A percentile compares a stretch with the other conserved stretches of the same genome.
Conservation (phyloP, 768 basidiomycete genomes). For the Rubroboletus pulcherrimus region DNA sequence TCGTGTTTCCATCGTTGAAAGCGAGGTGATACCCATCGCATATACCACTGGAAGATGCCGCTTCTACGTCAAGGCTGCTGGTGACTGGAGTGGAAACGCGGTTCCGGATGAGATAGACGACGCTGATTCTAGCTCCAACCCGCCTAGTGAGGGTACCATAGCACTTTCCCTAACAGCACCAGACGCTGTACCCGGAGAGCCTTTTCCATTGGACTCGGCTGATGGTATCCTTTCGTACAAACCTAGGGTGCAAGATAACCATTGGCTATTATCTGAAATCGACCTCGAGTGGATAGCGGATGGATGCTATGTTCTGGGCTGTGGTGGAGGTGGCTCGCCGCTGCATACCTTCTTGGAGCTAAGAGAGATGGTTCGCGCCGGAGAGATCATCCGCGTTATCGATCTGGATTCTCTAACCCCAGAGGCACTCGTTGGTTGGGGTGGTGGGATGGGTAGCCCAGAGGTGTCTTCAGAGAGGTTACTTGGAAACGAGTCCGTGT, state of each 20-base stretch:
- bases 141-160: slow-evolving; percentile 3
- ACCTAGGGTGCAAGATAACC: slow-evolving; percentile 36
- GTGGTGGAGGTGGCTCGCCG: slow-evolving; percentile 61
- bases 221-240: slow-evolving; percentile 34
- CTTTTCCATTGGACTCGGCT: slow-evolving; percentile 11
- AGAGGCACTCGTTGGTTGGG: slow-evolving; percentile 40
- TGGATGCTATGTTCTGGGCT: slow-evolving; percentile 60
- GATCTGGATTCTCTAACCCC: slow-evolving; percentile 41
- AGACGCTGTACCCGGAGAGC: slow-evolving; percentile 8
- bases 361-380: slow-evolving; percentile 50
- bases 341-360: slow-evolving; percentile 48
- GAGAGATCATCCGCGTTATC: slow-evolving; percentile 42
- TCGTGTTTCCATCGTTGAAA: slow-evolving; percentile 51
- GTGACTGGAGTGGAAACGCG: slow-evolving; percentile 39
- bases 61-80: slow-evolving; percentile 59
- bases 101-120: slow-evolving; percentile 22
- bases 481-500: slow-evolving; percentile 34
- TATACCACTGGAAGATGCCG: slow-evolving; percentile 33
- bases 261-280: slow-evolving; percentile 45
- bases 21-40: slow-evolving; percentile 46
- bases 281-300: slow-evolving; percentile 59
- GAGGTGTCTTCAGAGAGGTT: slow-evolving; percentile 37
- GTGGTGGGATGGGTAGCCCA: slow-evolving; percentile 43
- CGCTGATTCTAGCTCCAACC: not conserved
- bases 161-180: not conserved